Evolutionary conservation across 176 grass and related monocot genomes (phyloP).

Genomic region (Oryza meyeriana): DNA sequence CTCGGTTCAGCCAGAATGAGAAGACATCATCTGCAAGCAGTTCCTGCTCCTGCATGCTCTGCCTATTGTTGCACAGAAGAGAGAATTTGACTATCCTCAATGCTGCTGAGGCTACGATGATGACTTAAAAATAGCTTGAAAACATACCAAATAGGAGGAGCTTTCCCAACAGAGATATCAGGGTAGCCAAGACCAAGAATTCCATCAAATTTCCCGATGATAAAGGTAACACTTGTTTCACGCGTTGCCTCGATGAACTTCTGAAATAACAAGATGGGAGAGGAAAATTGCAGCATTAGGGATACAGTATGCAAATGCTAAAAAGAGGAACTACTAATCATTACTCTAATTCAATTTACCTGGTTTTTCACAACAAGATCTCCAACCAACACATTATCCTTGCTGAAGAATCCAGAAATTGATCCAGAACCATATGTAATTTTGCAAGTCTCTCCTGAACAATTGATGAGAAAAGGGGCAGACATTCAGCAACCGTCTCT

Average conservation of each 20-base stretch:
- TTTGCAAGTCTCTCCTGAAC: slow-evolving; percentile 69
- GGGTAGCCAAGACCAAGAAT: slow-evolving; percentile 94
- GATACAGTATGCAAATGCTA: neutral
- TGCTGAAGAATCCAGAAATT: slow-evolving; percentile 87
- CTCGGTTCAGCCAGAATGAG: slow-evolving; percentile 92
- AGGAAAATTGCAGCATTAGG: neutral
- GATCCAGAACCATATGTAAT: slow-evolving; percentile 86
- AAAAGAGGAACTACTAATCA: neutral
- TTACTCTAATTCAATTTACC: slow-evolving; percentile 18
- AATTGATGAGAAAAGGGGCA: neutral
- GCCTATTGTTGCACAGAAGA: slow-evolving; percentile 42
- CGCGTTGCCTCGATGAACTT: slow-evolving; percentile 85
- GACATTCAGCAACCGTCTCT: neutral
- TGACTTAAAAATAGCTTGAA: neutral
- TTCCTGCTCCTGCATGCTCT: slow-evolving; percentile 72
- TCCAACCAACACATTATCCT: slow-evolving; percentile 75
- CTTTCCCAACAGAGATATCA: slow-evolving; percentile 76
- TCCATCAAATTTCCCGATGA: slow-evolving; percentile 87
- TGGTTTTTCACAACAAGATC: slow-evolving; percentile 68
- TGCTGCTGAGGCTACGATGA: neutral
- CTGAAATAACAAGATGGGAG: slow-evolving; percentile 31
- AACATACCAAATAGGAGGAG: slow-evolving; percentile 69
- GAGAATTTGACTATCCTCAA: neutral
- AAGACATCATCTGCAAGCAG: slow-evolving; percentile 68
- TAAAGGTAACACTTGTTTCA: slow-evolving; percentile 60